Evolutionary conservation across 2,329 filamentous ascomycete species (phyloP).

Genomic region (Neoascochyta sp.): DNA sequence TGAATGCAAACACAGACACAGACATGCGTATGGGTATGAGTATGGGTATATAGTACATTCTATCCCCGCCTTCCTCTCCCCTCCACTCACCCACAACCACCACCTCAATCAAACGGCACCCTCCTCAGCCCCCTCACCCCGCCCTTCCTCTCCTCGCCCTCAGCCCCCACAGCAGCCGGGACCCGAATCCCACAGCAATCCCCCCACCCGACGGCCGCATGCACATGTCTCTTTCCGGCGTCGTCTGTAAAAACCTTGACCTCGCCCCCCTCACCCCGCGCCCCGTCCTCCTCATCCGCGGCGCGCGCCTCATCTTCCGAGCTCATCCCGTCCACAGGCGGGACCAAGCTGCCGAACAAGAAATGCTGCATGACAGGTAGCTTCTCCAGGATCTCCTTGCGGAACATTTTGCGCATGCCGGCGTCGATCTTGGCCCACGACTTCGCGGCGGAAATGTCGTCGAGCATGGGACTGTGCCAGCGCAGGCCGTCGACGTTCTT

Average conservation of each 20-base stretch:
- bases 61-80: no score
- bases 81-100: no score
- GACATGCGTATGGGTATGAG: no score
- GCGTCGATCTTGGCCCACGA: slow-evolving; percentile 89
- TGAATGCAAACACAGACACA: no score
- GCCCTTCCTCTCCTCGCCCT: slow-evolving; percentile 79
- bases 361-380: slow-evolving; percentile 99
- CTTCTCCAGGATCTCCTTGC: slow-evolving; percentile 87
- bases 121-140: slow-evolving; percentile 60
- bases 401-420: slow-evolving; percentile 96
- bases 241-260: slow-evolving; percentile 59
- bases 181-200: slow-evolving; percentile 99
- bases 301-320: slow-evolving; percentile 52
- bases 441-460: slow-evolving; percentile 89
- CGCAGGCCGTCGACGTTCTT: slow-evolving; percentile 92
- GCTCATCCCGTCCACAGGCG: slow-evolving; percentile 78
- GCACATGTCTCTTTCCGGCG: slow-evolving; percentile 65
- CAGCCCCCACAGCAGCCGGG: slow-evolving; percentile 87
- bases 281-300: slow-evolving; percentile 43
- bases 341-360: slow-evolving; percentile 80
- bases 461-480: slow-evolving; percentile 98
- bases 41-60: no score
- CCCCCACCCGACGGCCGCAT: slow-evolving; percentile 71
- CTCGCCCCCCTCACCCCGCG: slow-evolving; percentile 45
- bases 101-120: slow-evolving; percentile 71